Evolutionary conservation across 202 grass and related monocot genomes (phyloP).

Genomic region (Digitaria exilis): DNA sequence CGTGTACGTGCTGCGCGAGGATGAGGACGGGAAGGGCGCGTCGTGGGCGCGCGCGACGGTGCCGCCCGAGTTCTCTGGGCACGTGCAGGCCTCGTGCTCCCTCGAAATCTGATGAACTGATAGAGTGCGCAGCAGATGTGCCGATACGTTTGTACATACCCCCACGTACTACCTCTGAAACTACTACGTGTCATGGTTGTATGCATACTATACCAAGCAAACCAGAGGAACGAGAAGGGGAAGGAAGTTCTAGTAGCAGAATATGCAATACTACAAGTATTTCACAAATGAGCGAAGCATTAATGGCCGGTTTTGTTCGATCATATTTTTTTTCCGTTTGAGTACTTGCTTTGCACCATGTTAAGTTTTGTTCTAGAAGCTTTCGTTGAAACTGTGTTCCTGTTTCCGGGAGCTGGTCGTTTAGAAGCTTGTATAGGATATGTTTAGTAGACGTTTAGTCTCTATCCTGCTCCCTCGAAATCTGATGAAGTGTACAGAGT

Average conservation of each 20-base stretch:
- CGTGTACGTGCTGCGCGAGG: constrained; percentile 54
- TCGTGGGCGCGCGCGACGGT: constrained; percentile 48
- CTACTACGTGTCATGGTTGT: neutral
- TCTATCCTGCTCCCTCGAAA: no score
- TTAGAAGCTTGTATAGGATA: no score
- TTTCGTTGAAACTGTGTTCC: neutral
- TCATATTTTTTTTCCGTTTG: neutral
- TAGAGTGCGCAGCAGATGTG: neutral
- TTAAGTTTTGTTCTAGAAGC: neutral
- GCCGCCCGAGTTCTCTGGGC: constrained; percentile 66
- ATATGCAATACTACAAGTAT: neutral
- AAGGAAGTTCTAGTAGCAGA: neutral
- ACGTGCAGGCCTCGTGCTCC: constrained; percentile 68
- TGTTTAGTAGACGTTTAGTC: no score
- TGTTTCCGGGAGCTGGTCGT: neutral
- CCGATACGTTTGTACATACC: neutral
- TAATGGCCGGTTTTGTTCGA: neutral
- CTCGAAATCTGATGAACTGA: constrained; percentile 66
- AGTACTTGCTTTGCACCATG: neutral
- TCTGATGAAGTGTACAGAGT: no score
- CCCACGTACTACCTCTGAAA: neutral
- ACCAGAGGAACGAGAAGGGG: neutral
- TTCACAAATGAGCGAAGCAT: neutral
- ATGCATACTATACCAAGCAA: neutral
- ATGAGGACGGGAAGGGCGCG: constrained; percentile 38